phyloP scores from a whole-genome alignment of 805 yeast genomes.

The Starmerella cellae region DNA sequence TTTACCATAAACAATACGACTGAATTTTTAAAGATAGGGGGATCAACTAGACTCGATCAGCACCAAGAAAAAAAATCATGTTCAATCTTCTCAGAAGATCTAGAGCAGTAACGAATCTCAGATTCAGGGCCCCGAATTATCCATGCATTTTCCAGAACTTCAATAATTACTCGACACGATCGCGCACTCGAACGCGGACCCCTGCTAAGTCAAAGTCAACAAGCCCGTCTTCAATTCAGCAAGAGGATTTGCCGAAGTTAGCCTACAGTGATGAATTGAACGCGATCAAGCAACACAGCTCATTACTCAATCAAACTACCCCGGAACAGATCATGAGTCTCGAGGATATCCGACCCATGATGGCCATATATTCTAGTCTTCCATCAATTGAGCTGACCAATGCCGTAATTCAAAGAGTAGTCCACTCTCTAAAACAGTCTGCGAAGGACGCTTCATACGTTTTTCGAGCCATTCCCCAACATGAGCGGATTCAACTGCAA shows the following conservation, averaged over 20 bases:
- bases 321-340: conserved; percentile 12
- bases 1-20: no score
- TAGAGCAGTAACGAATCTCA: no score
- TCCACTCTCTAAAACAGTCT: conserved; percentile 16
- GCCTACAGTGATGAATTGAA: neutral
- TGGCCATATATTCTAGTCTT: conserved; percentile 11
- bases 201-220: no score
- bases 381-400: conserved; percentile 3
- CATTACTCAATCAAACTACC: conserved; percentile 20
- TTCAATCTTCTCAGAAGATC: no score
- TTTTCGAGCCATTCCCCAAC: conserved; percentile 12
- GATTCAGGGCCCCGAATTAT: no score
- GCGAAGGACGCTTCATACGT: conserved; percentile 17
- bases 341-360: conserved; percentile 19
- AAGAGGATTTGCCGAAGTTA: neutral
- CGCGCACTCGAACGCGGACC: no score
- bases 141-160: no score
- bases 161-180: no score
- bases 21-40: no score
- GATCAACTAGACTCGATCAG: no score
- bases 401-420: conserved; percentile 3
- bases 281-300: conserved; percentile 10
- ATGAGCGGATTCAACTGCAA: conserved; percentile 3
- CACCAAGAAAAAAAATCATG: no score
- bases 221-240: neutral